Base-by-base conservation (phyloP, 805 yeast genomes). In the Wickerhamiella dianesei region DNA sequence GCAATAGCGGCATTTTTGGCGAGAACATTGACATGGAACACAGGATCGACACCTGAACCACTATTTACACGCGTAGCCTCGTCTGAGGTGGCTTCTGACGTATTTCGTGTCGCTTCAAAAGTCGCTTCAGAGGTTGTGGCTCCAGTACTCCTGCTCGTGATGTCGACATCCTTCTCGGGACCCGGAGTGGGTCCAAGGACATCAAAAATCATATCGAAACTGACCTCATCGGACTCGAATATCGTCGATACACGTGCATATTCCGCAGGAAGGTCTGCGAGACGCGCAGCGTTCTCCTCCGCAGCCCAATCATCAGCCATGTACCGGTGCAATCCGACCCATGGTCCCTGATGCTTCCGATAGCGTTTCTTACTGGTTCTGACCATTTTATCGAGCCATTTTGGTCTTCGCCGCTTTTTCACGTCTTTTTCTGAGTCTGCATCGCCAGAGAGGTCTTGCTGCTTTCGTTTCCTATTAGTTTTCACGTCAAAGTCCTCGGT, bases 281-380 rank as follows among this genome's bases (percentile, higher is more conserved):
- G 43, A 4, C 46, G 64, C 0, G 59, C 52, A 2, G 63, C 61
- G 19, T 16, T 18, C 3, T 35, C 43, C n/a, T 20, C 44, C 1
- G 62, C 58, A 3, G 57, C 60, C 5, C 56, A 56, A 20, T 63
- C 67, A 4, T 59, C 63, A 9, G 70, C 70, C n/a, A 76, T 59
- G 59, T 88, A 89, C 35, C 92, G 71, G 13, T 76, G 67, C 21
- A 89, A 64, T 1, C 97, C 97, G 50, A 67, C 73, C 97, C 97
- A 89, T n/a, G 53, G 55, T 48, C 21, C 36, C 22, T 14, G 43
- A 4, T 19, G 21, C 3, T 3, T 21, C 2, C 17, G 22, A 21
- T 17, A 43, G 22, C 35, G 37, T 40, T 21, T 25, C 39, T 22
- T 21, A 35, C 53, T 50, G 44, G 14, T 8, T 2, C 12, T 8